Evolutionary conservation across 1,284 basidiomycete species (phyloP), one percentile per base, ranked within the genome.

Genomic region (Leccinum fuscescens): DNA sequence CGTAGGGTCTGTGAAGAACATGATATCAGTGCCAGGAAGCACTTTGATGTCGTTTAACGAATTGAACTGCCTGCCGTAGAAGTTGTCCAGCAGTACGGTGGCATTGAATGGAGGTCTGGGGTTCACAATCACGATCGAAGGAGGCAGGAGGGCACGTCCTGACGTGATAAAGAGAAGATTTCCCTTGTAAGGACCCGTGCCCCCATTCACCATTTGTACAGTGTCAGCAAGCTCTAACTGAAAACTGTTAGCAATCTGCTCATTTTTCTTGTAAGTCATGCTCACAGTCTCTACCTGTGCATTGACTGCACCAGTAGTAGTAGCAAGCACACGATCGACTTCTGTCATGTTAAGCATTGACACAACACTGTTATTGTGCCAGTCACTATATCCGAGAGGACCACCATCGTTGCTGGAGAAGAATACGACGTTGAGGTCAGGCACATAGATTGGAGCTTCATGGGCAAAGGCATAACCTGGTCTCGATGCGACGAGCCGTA

Each of bases 31-130:
- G 55, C 79, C 85, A 0, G 87, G 87, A 62, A 91, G 87, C 2
- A 92, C 77, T 67, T 88, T 90, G 60, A 88, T 77, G 69, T 94
- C 92, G 71, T 93, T 92, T 56, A 92, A 74, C 1, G 89, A 89
- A 74, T 90, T 92, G 77, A 93, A 94, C 67, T 92, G 89, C 8
- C 89, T 78, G 3, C 91, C 91, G 66, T 83, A 88, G 70, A 79
- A 88, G 73, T 88, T 91, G 76, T 90, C 85, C 59, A 90, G 69
- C 14, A 89, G 67, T 48, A 88, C 81, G 15, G 85, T 87, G 4
- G 79, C 74, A 57, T 88, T 86, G 70, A 82, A 79, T 0, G 90
- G 90, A 9, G 82, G 67, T 1, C 66, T 64, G 0, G 90, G 88
- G 69, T 92, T 83, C 56, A 92, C 84, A 33, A 87, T 78, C 0